Percentiles rank a stretch among this genome's conserved stretches.
Evolutionary conservation across 1,139 yeast genomes (phyloP).

Genomic region (Geotrichum fermentans): DNA sequence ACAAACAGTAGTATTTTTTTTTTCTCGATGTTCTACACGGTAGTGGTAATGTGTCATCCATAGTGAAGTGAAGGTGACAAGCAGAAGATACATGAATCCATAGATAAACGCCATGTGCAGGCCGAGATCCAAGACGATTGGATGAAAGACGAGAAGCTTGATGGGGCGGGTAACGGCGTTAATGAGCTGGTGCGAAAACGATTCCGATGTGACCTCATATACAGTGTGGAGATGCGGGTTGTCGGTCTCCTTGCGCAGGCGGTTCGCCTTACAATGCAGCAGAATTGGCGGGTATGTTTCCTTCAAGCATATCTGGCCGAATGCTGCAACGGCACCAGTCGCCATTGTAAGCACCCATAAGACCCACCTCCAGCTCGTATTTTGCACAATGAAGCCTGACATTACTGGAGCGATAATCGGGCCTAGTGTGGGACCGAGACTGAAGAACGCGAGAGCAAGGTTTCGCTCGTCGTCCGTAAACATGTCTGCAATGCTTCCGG

Average conservation of each 20-base stretch:
- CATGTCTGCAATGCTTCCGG: slow-evolving; percentile 63
- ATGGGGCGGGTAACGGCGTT: slow-evolving; percentile 50
- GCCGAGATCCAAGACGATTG: slow-evolving; percentile 60
- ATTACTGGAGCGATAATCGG: slow-evolving; percentile 59
- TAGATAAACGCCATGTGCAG: slow-evolving; percentile 59
- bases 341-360: slow-evolving; percentile 56
- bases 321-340: slow-evolving; percentile 46
- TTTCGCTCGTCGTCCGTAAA: slow-evolving; percentile 51
- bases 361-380: slow-evolving; percentile 53
- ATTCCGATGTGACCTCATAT: slow-evolving; percentile 43
- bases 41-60: slow-evolving; percentile 48
- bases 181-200: slow-evolving; percentile 26
- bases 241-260: slow-evolving; percentile 49
- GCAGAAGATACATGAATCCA: slow-evolving; percentile 58
- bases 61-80: slow-evolving; percentile 54
- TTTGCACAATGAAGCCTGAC: slow-evolving; percentile 52
- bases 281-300: slow-evolving; percentile 61
- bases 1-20: no score
- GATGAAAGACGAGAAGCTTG: slow-evolving; percentile 49
- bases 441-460: slow-evolving; percentile 55
- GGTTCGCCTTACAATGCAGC: slow-evolving; percentile 45
- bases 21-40: no score
- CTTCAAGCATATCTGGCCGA: slow-evolving; percentile 43
- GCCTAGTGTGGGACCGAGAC: slow-evolving; percentile 58
- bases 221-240: slow-evolving; percentile 54